Evolutionary conservation across 306 rosid species (phyloP), one percentile per base, ranked within the genome.

Genomic region (Morella rubra): DNA sequence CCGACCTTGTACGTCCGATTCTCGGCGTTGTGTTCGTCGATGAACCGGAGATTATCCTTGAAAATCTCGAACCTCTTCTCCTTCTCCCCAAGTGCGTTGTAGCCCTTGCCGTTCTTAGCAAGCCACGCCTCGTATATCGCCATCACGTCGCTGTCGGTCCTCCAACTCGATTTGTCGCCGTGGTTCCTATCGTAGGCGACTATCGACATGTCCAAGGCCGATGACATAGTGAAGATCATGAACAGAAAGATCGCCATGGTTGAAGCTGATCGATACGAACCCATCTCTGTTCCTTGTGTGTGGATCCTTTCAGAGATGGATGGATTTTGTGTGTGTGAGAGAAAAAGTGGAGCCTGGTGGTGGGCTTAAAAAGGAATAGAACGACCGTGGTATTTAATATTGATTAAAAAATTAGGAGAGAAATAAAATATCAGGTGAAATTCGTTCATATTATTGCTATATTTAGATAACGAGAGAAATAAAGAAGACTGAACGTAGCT

Each of bases 31-130:
- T 86, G 93, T 7, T 86, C 83, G 37, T 92, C 98, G 89, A 96
- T 85, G 85, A 82, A 96, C 61, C 74, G 70, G 14, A 96, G 93
- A 52, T 96, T 96, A 47, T 93, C 93, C 44, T 91, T 96, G 81
- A 96, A 96, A 76, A 96, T 87, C 84, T 91, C 80, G n/a, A 96
- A 92, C 64, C 99, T 71, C 80, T 69, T 76, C 1, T 96, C 91
- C 79, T 82, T 86, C 90, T 89, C 96, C 0, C 93, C 96, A 20
- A 91, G 4, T 11, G 78, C 91, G 88, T 92, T 91, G 80, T 83
- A 82, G 32, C 54, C 27, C 82, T 86, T 91, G 0, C 93, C 91
- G 20, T 96, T 92, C 78, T 89, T 68, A 19, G 64, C 84, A 4
- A 91, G 75, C 99, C 99, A 96, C 71, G 85, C 70, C 81, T 92